A percentile compares a stretch with the other conserved stretches of the same genome.
Conservation (phyloP, 1,284 basidiomycete species). For the Heliocybe sulcata region DNA sequence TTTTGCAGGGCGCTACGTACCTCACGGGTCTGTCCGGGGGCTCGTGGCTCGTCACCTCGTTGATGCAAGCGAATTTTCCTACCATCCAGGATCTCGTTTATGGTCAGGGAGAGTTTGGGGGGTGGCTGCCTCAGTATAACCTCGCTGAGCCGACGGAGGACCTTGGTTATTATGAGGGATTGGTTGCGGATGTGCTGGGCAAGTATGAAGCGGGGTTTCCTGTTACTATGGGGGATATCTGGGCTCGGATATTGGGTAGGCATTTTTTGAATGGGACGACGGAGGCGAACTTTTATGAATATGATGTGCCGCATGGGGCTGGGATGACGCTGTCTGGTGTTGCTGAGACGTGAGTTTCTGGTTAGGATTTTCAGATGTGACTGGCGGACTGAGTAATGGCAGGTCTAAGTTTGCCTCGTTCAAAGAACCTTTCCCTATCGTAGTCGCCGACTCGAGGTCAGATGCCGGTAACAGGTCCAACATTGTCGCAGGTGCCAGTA, state of each 20-base stretch:
- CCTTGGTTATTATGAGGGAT: conserved; percentile 49
- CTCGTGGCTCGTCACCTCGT: conserved; percentile 54
- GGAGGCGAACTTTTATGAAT: conserved; percentile 51
- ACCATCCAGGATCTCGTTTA: conserved; percentile 42
- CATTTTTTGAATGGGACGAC: conserved; percentile 61
- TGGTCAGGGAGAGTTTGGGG: conserved; percentile 33
- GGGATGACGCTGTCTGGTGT: not conserved
- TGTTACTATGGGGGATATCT: conserved; percentile 45
- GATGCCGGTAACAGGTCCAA: not conserved
- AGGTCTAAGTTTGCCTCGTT: conserved; percentile 25
- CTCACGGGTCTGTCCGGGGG: conserved; percentile 58
- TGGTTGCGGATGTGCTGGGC: conserved; percentile 49
- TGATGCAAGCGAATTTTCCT: conserved; percentile 54
- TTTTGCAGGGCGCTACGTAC: conserved; percentile 60
- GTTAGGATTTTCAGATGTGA: no score
- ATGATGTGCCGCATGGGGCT: conserved; percentile 28
- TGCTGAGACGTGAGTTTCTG: conserved; percentile 16
- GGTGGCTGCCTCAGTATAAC: conserved; percentile 54
- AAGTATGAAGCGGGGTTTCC: conserved; percentile 49
- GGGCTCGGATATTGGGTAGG: conserved; percentile 56
- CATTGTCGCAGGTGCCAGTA: conserved; percentile 9
- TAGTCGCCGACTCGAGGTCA: conserved; percentile 17
- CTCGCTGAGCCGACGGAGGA: conserved; percentile 42
- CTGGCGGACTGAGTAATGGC: conserved; percentile 29
- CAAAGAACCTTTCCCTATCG: conserved; percentile 30